Percentiles rank a stretch among this genome's conserved stretches.
phyloP scores from a whole-genome alignment of 345 rosid species.

The Cardamine resedifolia region DNA sequence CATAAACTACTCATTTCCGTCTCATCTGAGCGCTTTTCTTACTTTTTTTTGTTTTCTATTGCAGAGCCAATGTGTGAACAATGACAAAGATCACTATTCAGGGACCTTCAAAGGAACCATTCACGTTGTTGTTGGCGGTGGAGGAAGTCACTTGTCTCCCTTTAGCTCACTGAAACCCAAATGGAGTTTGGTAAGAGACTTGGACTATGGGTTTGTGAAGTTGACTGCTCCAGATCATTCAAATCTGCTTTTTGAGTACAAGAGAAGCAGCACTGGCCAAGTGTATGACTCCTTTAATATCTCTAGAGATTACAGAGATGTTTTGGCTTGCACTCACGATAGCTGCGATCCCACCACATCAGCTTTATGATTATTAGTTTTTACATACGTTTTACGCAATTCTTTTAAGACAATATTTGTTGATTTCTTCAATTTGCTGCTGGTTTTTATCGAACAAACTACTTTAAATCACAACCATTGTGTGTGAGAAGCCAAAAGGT shows the following conservation, averaged over 20 bases:
- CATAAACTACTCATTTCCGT: not conserved
- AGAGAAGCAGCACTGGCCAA: constrained; percentile 72
- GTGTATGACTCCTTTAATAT: constrained; percentile 82
- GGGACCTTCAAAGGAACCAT: constrained; percentile 75
- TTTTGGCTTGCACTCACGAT: constrained; percentile 76
- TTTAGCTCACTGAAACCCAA: constrained; percentile 52
- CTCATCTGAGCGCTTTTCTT: not conserved
- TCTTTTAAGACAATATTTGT: not conserved
- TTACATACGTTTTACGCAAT: not conserved
- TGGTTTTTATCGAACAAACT: not conserved
- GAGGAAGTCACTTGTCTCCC: constrained; percentile 63
- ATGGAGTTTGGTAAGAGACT: constrained; percentile 81
- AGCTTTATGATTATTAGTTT: constrained; percentile 46
- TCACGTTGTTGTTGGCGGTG: constrained; percentile 91
- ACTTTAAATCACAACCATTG: not conserved
- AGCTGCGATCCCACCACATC: constrained; percentile 63
- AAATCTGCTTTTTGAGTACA: constrained; percentile 80
- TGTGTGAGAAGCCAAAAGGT: not conserved
- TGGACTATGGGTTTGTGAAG: constrained; percentile 79
- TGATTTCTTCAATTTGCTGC: not conserved
- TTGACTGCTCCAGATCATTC: constrained; percentile 76
- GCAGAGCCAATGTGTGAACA: constrained; percentile 69
- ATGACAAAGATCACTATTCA: constrained; percentile 55
- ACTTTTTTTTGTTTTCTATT: constrained; percentile 17
- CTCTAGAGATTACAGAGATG: constrained; percentile 80